phyloP scores from a whole-genome alignment of 176 grass and related monocot species.

The Calamus simplicifolius region DNA sequence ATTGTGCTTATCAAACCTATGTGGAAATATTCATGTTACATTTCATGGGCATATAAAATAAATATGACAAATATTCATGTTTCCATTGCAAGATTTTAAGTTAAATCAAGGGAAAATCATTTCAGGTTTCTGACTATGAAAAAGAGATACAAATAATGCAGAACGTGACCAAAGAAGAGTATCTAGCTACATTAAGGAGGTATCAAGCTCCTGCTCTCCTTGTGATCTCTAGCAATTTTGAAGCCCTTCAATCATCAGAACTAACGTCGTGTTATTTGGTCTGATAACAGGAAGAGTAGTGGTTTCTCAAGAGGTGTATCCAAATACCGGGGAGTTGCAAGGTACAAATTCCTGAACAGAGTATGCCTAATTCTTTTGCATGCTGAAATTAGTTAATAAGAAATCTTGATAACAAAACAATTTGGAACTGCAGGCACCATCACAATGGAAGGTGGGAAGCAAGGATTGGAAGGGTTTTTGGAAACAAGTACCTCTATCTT shows the following conservation, averaged over 20 bases:
- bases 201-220: neutral
- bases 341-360: conserved; percentile 19
- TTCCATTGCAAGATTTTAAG: neutral
- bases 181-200: conserved; percentile 50
- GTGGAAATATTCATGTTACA: no score
- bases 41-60: no score
- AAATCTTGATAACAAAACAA: neutral
- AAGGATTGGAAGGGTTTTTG: conserved; percentile 33
- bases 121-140: neutral
- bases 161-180: conserved; percentile 45
- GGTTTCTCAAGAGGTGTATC: conserved; percentile 75
- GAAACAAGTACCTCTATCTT: conserved; percentile 39
- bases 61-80: no score
- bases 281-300: conserved; percentile 44
- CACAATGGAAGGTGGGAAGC: conserved; percentile 41
- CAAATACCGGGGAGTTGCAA: conserved; percentile 77
- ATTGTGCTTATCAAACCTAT: no score
- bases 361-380: no score
- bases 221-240: neutral
- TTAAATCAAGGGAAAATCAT: neutral
- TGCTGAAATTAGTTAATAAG: no score
- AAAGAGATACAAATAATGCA: conserved; percentile 60
- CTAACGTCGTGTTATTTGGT: neutral
- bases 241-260: neutral
- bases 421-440: conserved; percentile 27